phyloP scores from a whole-genome alignment of 2,329 filamentous ascomycete genomes.

The Sporothrix humicola region DNA sequence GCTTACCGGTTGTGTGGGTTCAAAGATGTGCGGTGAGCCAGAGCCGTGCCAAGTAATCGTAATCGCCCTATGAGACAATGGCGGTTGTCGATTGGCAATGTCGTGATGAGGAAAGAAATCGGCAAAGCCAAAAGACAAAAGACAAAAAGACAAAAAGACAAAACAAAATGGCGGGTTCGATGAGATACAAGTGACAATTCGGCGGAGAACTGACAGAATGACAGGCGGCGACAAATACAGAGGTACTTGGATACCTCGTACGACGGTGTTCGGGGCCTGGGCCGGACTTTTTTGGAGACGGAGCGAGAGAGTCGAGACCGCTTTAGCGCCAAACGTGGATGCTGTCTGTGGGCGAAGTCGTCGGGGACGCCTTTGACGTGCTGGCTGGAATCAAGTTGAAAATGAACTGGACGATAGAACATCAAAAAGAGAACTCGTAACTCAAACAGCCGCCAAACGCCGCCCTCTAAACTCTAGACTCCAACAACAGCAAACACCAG shows the following conservation, averaged over 20 bases:
- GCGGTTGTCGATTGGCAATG: not conserved
- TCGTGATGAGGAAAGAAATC: conserved; percentile 2
- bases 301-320: conserved; percentile 11
- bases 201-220: not conserved
- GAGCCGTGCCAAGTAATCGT: not conserved
- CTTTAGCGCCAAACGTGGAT: conserved; percentile 26
- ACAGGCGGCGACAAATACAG: not conserved
- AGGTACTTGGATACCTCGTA: not conserved
- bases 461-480: not conserved
- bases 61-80: conserved; percentile 1
- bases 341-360: not conserved
- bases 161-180: not conserved
- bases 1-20: conserved; percentile 10
- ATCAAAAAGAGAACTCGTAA: not conserved
- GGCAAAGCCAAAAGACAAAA: not conserved
- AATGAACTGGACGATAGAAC: not conserved
- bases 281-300: not conserved
- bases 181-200: not conserved
- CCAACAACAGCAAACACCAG: too few relatives aligned
- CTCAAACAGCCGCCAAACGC: not conserved
- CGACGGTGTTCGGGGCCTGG: not conserved
- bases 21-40: not conserved
- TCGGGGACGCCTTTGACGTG: conserved; percentile 2
- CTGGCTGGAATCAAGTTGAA: not conserved
- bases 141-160: too few relatives aligned